These are phyloP conservation scores for Hymenotorrendiella dingleyae DNA, from an alignment of 2,329 filamentous ascomycete species.

Conservation along the genomic window DNA sequence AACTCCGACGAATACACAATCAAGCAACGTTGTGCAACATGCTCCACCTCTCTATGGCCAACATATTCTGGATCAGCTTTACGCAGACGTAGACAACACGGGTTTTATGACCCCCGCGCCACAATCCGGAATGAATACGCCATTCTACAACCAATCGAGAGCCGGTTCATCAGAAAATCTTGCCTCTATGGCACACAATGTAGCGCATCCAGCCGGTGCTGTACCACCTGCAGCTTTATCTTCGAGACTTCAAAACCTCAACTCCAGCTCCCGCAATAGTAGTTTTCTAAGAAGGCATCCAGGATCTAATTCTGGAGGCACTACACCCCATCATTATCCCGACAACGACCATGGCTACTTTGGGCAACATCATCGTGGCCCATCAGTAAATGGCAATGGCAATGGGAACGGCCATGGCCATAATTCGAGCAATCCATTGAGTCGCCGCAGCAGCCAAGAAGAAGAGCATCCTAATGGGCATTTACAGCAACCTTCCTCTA, in stretches of 20 bases:
- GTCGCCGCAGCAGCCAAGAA: constrained; percentile 43
- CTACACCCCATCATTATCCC: constrained; percentile 24
- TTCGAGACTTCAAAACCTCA: constrained; percentile 65
- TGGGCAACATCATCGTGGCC: too few relatives aligned
- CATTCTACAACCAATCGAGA: constrained; percentile 66
- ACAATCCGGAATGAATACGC: constrained; percentile 72
- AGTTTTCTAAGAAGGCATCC: constrained; percentile 27
- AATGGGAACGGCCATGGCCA: not conserved
- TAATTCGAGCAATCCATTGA: constrained; percentile 33
- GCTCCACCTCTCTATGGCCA: constrained; percentile 92
- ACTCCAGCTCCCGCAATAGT: constrained; percentile 42
- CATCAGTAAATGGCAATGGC: too few relatives aligned
- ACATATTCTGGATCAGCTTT: constrained; percentile 84
- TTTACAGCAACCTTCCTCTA: too few relatives aligned
- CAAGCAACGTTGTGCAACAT: constrained; percentile 48
- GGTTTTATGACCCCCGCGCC: constrained; percentile 75
- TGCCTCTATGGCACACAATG: constrained; percentile 47
- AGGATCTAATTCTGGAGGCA: constrained; percentile 29
- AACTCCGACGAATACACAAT: constrained; percentile 43
- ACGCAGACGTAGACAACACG: constrained; percentile 75
- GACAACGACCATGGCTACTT: constrained; percentile 20
- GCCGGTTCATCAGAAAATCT: constrained; percentile 79
- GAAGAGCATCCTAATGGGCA: constrained; percentile 38
- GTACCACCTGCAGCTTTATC: constrained; percentile 50
- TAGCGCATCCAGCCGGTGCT: constrained; percentile 35